These are phyloP conservation scores for Drosera spatulata DNA, from an alignment of 179 eudicot species.

Conservation along the genomic window DNA sequence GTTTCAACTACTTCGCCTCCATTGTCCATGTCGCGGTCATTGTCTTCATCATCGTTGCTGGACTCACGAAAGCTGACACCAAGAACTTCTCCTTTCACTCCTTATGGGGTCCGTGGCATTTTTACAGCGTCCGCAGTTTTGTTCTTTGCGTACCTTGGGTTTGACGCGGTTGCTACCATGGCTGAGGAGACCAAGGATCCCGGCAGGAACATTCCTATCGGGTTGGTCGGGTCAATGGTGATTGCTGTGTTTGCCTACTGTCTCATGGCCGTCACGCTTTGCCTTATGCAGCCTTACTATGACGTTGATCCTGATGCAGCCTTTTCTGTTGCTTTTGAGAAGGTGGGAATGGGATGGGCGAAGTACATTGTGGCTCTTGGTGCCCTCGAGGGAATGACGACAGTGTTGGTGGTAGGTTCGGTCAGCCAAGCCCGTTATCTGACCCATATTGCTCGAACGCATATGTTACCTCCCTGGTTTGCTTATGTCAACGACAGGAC, in stretches of 20 bases:
- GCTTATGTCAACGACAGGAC: conserved; percentile 41
- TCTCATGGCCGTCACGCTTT: conserved; percentile 40
- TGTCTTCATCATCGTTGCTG: conserved; percentile 51
- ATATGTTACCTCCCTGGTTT: conserved; percentile 70
- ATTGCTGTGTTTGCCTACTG: conserved; percentile 44
- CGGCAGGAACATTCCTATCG: conserved; percentile 62
- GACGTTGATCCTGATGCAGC: conserved; percentile 46
- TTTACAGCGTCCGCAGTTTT: conserved; percentile 64
- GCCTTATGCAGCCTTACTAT: conserved; percentile 49
- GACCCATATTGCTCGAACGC: conserved; percentile 78
- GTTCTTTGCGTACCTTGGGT: conserved; percentile 74
- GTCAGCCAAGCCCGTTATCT: conserved; percentile 76
- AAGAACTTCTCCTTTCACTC: conserved; percentile 32
- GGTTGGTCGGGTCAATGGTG: conserved; percentile 63
- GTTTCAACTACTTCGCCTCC: conserved; percentile 19
- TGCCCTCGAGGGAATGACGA: conserved; percentile 74
- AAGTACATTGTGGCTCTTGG: conserved; percentile 60
- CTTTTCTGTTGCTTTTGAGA: conserved; percentile 50
- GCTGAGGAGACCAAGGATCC: conserved; percentile 90
- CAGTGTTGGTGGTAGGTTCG: conserved; percentile 45
- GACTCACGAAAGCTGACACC: conserved; percentile 42
- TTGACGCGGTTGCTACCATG: conserved; percentile 76
- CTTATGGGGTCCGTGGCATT: conserved; percentile 39
- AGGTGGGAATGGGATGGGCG: conserved; percentile 68
- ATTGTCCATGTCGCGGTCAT: conserved; percentile 36